phyloP scores from a whole-genome alignment of 306 rosid genomes.

The Dalbergia cochinchinensis region DNA sequence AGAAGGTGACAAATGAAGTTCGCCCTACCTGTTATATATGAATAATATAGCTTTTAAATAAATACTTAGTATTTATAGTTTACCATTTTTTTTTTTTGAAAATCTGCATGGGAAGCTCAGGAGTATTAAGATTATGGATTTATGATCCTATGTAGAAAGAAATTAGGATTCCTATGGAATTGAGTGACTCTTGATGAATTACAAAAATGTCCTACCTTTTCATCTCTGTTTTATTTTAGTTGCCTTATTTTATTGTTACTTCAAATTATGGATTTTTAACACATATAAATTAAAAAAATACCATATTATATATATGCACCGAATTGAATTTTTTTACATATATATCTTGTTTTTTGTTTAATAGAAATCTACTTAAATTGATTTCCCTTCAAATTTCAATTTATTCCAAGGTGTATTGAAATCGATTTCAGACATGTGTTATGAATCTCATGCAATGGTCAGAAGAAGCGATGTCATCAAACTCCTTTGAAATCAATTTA shows the following conservation, averaged over 20 bases:
- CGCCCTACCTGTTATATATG: neutral
- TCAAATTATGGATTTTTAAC: no score
- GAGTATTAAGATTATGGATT: neutral
- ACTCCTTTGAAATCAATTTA: no score
- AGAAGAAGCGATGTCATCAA: no score
- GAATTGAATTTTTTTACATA: no score
- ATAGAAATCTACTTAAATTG: no score
- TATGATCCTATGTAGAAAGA: neutral
- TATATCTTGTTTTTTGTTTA: no score
- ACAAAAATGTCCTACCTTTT: neutral
- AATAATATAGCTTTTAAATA: neutral
- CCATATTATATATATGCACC: no score
- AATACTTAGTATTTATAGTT: constrained; percentile 18
- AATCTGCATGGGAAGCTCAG: neutral
- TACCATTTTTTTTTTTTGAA: neutral
- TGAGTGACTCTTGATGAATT: neutral
- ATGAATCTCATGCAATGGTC: no score
- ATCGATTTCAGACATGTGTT: no score
- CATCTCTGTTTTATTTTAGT: neutral
- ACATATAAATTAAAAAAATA: no score
- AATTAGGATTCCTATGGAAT: neutral
- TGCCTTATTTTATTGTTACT: neutral
- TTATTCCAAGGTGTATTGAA: no score
- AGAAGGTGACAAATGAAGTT: neutral
- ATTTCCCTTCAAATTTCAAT: no score